Evolutionary conservation across 768 basidiomycete species (phyloP), one percentile per base, ranked within the genome.

Genomic region (Suillus cothurnatus): DNA sequence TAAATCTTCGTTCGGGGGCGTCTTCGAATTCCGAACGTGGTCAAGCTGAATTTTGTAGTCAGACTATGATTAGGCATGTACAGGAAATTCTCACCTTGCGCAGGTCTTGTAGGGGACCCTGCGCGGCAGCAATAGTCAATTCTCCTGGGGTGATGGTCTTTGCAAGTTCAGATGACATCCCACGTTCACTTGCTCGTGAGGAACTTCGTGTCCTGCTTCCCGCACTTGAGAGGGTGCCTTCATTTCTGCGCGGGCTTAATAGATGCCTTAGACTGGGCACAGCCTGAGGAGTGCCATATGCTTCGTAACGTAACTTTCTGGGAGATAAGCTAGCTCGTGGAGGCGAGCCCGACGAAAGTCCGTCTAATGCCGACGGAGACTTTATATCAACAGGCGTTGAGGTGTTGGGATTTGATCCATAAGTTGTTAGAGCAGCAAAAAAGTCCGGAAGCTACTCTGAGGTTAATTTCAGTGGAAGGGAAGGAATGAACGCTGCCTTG

Each of bases 361-460:
- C 71, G 14, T 71, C 70, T 26, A 67, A 71, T 41, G 68, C 53
- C 3, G 70, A 62, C 15, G 52, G 32, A n/a, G 60, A 38, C n/a
- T 57, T 47, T 19, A 66, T 64, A 61, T 61, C 14, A 31, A 52
- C 60, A 36, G 58, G 60, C 60, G 68, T 50, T 15, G 71, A 68
- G 61, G 68, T 52, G 9, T 45, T 19, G 31, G 49, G 19, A 34
- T 45, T 66, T 50, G 71, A 64, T 70, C 72, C 71, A 64, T 81
- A 71, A 15, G 65, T 69, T 50, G 84, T 81, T 45, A 92, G 73
- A 4, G 87, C 81, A 34, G 74, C 67, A 49, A 89, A 73, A 65
- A 93, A 90, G 68, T 90, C 91, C 26, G 92, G 92, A 52, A 93
- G 83, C 93, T 93, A 70, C 34, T 59, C 41, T 52, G 47, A 45